phyloP scores from a whole-genome alignment of 1,139 yeast species.

The Nakaseomyces uthaithaninus region DNA sequence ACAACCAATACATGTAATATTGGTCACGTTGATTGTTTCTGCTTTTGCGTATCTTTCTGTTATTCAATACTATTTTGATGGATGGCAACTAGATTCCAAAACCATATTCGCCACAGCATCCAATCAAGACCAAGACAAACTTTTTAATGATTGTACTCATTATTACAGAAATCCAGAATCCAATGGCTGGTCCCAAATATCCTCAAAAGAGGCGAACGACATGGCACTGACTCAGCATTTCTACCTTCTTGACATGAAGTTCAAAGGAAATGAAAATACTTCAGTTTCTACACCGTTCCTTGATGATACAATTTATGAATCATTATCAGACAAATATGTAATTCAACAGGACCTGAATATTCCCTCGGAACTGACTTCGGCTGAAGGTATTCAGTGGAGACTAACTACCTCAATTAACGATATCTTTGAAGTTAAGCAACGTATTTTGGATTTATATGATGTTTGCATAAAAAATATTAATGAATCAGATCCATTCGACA shows the following conservation, averaged over 20 bases:
- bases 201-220: conserved; percentile 18
- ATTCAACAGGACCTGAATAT: conserved; percentile 20
- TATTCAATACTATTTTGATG: conserved; percentile 61
- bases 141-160: conserved; percentile 26
- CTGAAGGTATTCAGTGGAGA: conserved; percentile 51
- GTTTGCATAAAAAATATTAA: conserved; percentile 48
- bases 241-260: conserved; percentile 25
- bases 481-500: conserved; percentile 83
- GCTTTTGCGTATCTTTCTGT: conserved; percentile 76
- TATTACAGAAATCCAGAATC: conserved; percentile 19
- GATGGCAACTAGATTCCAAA: conserved; percentile 25
- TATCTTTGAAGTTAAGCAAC: conserved; percentile 57
- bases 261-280: conserved; percentile 15
- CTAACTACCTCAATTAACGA: conserved; percentile 54
- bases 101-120: conserved; percentile 16
- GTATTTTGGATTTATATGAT: conserved; percentile 40
- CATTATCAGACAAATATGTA: conserved; percentile 21
- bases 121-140: conserved; percentile 15
- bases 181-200: conserved; percentile 20
- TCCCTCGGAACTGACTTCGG: conserved; percentile 28
- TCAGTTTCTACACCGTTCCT: conserved; percentile 18
- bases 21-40: conserved; percentile 64
- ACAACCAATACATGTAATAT: conserved; percentile 83
- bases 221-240: conserved; percentile 20
- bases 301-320: conserved; percentile 20